Evolutionary conservation across 805 yeast species (phyloP).

Genomic region (Saturnispora besseyi): DNA sequence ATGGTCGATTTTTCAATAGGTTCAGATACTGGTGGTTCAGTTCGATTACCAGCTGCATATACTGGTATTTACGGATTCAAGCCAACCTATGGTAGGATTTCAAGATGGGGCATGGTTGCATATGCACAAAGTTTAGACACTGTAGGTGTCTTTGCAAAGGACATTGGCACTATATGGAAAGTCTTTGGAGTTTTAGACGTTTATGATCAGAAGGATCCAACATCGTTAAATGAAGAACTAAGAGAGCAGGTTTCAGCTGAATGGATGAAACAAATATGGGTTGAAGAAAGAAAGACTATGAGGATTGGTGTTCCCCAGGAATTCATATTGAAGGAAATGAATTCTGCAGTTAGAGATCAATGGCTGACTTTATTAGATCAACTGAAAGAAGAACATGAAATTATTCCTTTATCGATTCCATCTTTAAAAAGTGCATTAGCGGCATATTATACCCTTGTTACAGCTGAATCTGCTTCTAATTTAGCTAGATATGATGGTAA

Average conservation of each 20-base stretch:
- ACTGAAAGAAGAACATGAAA: slow-evolving; percentile 38
- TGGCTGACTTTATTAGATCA: slow-evolving; percentile 39
- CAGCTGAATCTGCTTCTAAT: slow-evolving; percentile 93
- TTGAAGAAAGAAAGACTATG: slow-evolving; percentile 15
- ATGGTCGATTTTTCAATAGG: slow-evolving; percentile 74
- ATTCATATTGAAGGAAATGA: slow-evolving; percentile 47
- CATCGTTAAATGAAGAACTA: slow-evolving; percentile 37
- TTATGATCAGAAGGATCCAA: slow-evolving; percentile 72
- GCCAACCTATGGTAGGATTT: slow-evolving; percentile 86
- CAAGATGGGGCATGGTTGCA: slow-evolving; percentile 86
- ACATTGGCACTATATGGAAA: slow-evolving; percentile 33
- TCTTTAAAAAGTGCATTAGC: slow-evolving; percentile 58
- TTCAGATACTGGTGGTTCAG: slow-evolving; percentile 97
- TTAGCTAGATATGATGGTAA: slow-evolving; percentile 86
- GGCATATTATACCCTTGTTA: slow-evolving; percentile 77
- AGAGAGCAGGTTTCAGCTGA: slow-evolving; percentile 23
- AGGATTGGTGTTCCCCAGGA: slow-evolving; percentile 71
- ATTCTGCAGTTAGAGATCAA: slow-evolving; percentile 34
- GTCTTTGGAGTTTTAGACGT: slow-evolving; percentile 51
- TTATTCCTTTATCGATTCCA: slow-evolving; percentile 64
- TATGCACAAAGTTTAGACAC: slow-evolving; percentile 94
- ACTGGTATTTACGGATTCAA: slow-evolving; percentile 82
- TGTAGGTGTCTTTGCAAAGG: slow-evolving; percentile 68
- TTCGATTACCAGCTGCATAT: slow-evolving; percentile 84
- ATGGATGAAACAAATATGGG: slow-evolving; percentile 6